Conservation (phyloP, 768 basidiomycete genomes). For the Pleurotus sapidus region DNA sequence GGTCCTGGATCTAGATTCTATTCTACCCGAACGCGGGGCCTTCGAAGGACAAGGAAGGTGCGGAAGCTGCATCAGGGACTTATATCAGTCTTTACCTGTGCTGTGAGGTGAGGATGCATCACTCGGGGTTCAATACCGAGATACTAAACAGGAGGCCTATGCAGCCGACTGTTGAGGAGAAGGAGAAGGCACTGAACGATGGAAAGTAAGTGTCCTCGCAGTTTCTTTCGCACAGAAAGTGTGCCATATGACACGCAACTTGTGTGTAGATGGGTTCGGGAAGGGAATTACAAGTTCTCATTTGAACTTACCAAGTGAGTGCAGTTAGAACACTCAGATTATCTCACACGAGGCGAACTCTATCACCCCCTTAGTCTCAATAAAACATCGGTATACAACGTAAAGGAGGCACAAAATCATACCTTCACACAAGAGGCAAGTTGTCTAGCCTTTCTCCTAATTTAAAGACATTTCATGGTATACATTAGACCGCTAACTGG, state of each 20-base stretch:
- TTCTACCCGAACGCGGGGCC: constrained; percentile 84
- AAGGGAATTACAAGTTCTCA: constrained; percentile 82
- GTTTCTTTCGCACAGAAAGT: neutral
- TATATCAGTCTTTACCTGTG: constrained; percentile 78
- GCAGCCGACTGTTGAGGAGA: constrained; percentile 78
- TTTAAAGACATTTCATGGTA: neutral
- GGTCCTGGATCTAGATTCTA: constrained; percentile 46
- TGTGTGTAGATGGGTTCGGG: constrained; percentile 68
- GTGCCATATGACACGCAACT: neutral
- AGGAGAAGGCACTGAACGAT: constrained; percentile 55
- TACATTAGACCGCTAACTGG: constrained; percentile 74
- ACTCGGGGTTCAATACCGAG: constrained; percentile 1
- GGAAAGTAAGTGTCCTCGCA: constrained; percentile 45
- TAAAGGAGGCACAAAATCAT: constrained; percentile 81
- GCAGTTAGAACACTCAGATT: too few species aligned
- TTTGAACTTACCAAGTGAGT: constrained; percentile 75
- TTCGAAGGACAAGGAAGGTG: constrained; percentile 37
- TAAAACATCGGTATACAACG: constrained; percentile 51
- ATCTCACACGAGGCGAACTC: too few species aligned
- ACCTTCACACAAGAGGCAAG: constrained; percentile 67
- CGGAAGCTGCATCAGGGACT: constrained; percentile 36
- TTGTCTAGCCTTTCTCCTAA: neutral
- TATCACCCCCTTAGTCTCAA: constrained; percentile 22
- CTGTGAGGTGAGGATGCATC: constrained; percentile 58
- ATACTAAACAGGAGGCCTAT: neutral